Evolutionary conservation across 139 green algal species (phyloP).

Genomic region (Mesostigma viride): DNA sequence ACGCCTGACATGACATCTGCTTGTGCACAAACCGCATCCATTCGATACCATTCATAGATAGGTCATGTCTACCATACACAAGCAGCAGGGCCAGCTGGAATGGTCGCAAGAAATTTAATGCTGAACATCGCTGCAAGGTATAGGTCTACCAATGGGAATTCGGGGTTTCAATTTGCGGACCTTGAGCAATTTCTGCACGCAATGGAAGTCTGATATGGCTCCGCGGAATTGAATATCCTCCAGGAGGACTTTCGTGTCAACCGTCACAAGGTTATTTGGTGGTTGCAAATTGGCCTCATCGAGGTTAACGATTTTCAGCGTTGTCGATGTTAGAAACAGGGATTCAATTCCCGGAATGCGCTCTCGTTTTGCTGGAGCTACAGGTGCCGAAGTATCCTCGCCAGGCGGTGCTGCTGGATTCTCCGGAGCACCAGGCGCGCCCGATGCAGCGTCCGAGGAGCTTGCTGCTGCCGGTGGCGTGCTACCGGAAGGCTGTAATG

Average conservation of each 20-base stretch:
- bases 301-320: constrained; percentile 15
- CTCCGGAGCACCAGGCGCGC: too few species aligned
- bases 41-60: too few species aligned
- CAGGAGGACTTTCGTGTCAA: constrained; percentile 30
- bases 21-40: too few species aligned
- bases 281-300: neutral
- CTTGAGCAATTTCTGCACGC: constrained; percentile 45
- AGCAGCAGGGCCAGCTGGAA: too few species aligned
- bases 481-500: too few species aligned
- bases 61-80: too few species aligned
- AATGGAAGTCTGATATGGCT: constrained; percentile 66
- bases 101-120: neutral
- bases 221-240: constrained; percentile 70
- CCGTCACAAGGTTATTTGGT: neutral
- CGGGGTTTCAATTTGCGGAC: constrained; percentile 33
- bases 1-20: too few species aligned
- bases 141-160: neutral
- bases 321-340: constrained; percentile 20
- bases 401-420: too few species aligned
- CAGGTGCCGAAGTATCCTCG: too few species aligned
- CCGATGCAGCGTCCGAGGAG: too few species aligned
- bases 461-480: too few species aligned
- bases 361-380: too few species aligned
- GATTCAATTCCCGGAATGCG: neutral
- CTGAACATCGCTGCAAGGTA: neutral